Conservation (phyloP, 108 stramenopile genomes). For the Mediolabrus comicus region DNA sequence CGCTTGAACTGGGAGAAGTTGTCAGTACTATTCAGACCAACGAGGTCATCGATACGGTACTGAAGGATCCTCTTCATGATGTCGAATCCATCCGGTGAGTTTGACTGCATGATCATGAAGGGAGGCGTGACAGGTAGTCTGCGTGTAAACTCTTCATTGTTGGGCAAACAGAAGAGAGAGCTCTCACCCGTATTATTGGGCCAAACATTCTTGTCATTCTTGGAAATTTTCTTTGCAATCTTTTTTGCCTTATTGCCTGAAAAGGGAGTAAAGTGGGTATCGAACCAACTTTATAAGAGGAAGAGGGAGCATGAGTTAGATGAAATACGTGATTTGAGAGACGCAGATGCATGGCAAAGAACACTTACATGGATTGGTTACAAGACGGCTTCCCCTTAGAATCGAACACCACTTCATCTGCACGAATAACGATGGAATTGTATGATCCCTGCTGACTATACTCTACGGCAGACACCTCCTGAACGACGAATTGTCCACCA, state of each 20-base stretch:
- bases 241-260: conserved; percentile 35
- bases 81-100: conserved; percentile 17
- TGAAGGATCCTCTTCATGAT: conserved; percentile 17
- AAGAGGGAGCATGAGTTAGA: neutral
- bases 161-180: conserved; percentile 33
- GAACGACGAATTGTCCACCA: conserved; percentile 1
- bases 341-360: neutral
- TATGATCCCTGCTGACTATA: conserved; percentile 2
- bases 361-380: conserved; percentile 33
- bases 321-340: too few relatives aligned
- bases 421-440: conserved; percentile 1
- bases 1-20: conserved; percentile 3
- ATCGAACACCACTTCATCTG: conserved; percentile 30
- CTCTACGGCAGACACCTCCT: conserved; percentile 16
- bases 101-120: conserved; percentile 32
- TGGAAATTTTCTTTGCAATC: conserved; percentile 20
- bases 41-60: conserved; percentile 5
- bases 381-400: conserved; percentile 39
- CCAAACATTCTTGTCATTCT: conserved; percentile 25
- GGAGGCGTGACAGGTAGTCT: conserved; percentile 13
- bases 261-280: conserved; percentile 19
- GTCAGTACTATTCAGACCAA: conserved; percentile 4
- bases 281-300: conserved; percentile 14
- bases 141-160: conserved; percentile 19
- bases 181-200: conserved; percentile 13